Evolutionary conservation across 2,329 filamentous ascomycete genomes (phyloP).

Genomic region (Byssochlamys sp.): DNA sequence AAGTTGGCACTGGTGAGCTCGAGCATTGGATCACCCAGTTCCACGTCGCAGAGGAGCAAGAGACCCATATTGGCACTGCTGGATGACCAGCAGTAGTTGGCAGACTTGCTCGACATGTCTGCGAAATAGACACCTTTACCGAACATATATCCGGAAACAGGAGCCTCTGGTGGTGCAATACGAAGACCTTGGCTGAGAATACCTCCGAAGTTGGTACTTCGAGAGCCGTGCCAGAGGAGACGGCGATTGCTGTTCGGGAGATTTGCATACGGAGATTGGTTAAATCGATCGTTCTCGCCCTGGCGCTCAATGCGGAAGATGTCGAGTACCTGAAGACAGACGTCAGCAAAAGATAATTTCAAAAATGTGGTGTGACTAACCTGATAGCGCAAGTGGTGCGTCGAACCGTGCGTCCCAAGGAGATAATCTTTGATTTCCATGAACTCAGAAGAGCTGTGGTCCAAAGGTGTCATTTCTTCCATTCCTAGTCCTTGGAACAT

Average conservation of each 20-base stretch:
- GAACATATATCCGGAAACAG: conserved; percentile 75
- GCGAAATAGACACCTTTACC: conserved; percentile 83
- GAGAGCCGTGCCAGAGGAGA: conserved; percentile 79
- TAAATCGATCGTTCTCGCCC: conserved; percentile 62
- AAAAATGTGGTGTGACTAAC: conserved; percentile 9
- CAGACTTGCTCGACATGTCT: conserved; percentile 74
- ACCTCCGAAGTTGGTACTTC: conserved; percentile 73
- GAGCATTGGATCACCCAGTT: conserved; percentile 66
- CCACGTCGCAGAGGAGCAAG: conserved; percentile 73
- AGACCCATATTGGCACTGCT: conserved; percentile 61
- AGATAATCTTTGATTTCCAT: conserved; percentile 58
- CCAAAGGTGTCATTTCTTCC: conserved; percentile 65
- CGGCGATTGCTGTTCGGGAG: conserved; percentile 55
- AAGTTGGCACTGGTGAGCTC: conserved; percentile 51
- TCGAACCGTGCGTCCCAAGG: conserved; percentile 53
- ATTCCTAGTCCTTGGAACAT: conserved; percentile 64
- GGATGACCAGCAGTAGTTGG: conserved; percentile 59
- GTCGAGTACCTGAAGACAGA: conserved; percentile 45
- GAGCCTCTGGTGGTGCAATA: conserved; percentile 73
- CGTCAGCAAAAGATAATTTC: conserved; percentile 6
- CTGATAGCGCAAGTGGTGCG: conserved; percentile 46
- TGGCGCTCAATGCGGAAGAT: conserved; percentile 75
- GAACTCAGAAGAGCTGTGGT: conserved; percentile 53
- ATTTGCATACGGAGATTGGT: conserved; percentile 45
- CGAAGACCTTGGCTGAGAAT: conserved; percentile 79